Evolutionary conservation across 306 rosid genomes (phyloP).

Genomic region (Dalbergia cultrata): DNA sequence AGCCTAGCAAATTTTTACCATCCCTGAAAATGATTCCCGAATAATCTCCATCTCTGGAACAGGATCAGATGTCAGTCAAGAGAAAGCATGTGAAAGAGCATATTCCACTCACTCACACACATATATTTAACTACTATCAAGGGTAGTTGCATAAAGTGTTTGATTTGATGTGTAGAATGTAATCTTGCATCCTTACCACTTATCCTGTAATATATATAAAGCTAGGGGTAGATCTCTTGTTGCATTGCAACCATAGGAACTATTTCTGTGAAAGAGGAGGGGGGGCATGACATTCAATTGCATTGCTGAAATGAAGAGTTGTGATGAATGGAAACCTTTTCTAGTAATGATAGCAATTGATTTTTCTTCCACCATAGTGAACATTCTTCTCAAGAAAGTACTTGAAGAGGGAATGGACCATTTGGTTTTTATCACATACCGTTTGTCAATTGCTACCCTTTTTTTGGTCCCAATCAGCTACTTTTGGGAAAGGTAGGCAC

Average conservation of each 20-base stretch:
- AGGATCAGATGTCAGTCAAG: constrained; percentile 53
- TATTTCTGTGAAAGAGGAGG: constrained; percentile 32
- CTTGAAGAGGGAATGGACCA: constrained; percentile 87
- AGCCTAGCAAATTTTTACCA: constrained; percentile 24
- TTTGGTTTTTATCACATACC: constrained; percentile 87
- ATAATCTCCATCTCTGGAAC: constrained; percentile 39
- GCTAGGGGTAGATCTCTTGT: constrained; percentile 34
- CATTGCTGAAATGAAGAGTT: constrained; percentile 55
- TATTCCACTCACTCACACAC: constrained; percentile 27
- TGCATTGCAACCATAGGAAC: constrained; percentile 36
- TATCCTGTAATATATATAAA: constrained; percentile 60
- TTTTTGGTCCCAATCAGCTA: constrained; percentile 80
- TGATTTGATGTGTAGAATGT: constrained; percentile 70
- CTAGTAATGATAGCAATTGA: constrained; percentile 76
- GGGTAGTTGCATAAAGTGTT: constrained; percentile 69
- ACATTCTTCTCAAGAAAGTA: constrained; percentile 86
- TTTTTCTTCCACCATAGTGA: constrained; percentile 70
- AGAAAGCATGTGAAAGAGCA: constrained; percentile 55
- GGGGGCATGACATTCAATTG: constrained; percentile 42
- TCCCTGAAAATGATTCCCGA: constrained; percentile 51
- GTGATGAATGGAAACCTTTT: constrained; percentile 84
- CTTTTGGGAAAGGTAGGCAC: constrained; percentile 76
- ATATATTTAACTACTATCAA: constrained; percentile 49
- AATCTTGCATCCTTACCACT: constrained; percentile 79
- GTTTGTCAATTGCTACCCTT: constrained; percentile 73